phyloP scores from a whole-genome alignment of 805 yeast species.

The Ogataea dorogensis region DNA sequence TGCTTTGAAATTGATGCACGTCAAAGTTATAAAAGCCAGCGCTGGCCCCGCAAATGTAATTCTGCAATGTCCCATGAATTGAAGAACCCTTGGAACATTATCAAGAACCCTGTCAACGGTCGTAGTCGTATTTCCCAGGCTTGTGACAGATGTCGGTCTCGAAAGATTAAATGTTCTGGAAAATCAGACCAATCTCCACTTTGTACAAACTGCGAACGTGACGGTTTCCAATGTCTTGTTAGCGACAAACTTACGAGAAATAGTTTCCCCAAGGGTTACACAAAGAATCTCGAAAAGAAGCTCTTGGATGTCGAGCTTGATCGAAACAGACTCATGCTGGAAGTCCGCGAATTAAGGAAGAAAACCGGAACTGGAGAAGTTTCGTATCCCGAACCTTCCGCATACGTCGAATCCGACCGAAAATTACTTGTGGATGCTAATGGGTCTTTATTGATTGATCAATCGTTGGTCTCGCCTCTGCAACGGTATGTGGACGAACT shows the following conservation, averaged over 20 bases:
- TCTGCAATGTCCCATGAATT: constrained; percentile 8
- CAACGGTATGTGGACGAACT: constrained; percentile 23
- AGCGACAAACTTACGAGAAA: constrained; percentile 72
- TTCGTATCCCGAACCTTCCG: constrained; percentile 1
- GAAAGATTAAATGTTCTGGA: constrained; percentile 77
- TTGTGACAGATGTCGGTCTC: constrained; percentile 76
- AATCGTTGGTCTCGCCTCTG: constrained; percentile 29
- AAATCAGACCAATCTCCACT: constrained; percentile 46
- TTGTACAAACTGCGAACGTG: constrained; percentile 64
- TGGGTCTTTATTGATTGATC: constrained; percentile 28
- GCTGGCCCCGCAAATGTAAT: not conserved
- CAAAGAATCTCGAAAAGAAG: constrained; percentile 67
- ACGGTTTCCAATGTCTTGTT: constrained; percentile 67
- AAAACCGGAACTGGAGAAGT: constrained; percentile 1
- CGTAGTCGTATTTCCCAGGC: constrained; percentile 67
- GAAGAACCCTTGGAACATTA: constrained; percentile 32
- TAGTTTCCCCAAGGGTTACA: constrained; percentile 79
- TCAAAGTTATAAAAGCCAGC: constrained; percentile 11
- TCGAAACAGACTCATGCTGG: constrained; percentile 39
- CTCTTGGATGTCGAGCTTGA: constrained; percentile 61
- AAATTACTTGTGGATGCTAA: constrained; percentile 16
- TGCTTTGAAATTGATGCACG: constrained; percentile 3
- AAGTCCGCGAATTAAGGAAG: constrained; percentile 30
- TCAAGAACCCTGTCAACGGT: constrained; percentile 37
- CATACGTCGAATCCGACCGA: not conserved